These are phyloP conservation scores for Biancaea sappan DNA, from an alignment of 306 rosid species.

Conservation along the genomic window DNA sequence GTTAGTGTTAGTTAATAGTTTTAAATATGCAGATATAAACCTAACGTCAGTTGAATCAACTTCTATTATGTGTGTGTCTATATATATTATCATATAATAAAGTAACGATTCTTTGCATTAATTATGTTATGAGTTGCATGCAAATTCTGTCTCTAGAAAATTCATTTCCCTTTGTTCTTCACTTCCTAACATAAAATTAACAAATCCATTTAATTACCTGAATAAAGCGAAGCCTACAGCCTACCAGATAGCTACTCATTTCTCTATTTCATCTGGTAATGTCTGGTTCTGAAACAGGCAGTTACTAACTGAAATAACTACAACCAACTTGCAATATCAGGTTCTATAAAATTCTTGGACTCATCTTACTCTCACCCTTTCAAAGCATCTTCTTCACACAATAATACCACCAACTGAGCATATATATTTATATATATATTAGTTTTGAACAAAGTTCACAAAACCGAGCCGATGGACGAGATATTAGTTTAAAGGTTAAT, in stretches of 20 bases:
- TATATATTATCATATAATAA: neutral
- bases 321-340: conserved; percentile 36
- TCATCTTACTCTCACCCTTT: conserved; percentile 33
- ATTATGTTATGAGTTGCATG: conserved; percentile 9
- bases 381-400: conserved; percentile 40
- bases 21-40: neutral
- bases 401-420: conserved; percentile 28
- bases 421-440: neutral
- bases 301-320: conserved; percentile 55
- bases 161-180: neutral
- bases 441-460: too few species aligned
- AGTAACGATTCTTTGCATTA: conserved; percentile 27
- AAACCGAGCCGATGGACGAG: too few species aligned
- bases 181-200: conserved; percentile 3
- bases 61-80: neutral
- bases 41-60: too few species aligned
- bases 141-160: neutral
- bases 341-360: conserved; percentile 28
- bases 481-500: too few species aligned
- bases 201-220: conserved; percentile 19
- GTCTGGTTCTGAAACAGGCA: conserved; percentile 23
- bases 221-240: conserved; percentile 27
- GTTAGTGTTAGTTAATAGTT: too few species aligned
- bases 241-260: neutral
- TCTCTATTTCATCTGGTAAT: neutral